Base-by-base conservation (phyloP, 768 basidiomycete species). In the Amanita molliuscula region DNA sequence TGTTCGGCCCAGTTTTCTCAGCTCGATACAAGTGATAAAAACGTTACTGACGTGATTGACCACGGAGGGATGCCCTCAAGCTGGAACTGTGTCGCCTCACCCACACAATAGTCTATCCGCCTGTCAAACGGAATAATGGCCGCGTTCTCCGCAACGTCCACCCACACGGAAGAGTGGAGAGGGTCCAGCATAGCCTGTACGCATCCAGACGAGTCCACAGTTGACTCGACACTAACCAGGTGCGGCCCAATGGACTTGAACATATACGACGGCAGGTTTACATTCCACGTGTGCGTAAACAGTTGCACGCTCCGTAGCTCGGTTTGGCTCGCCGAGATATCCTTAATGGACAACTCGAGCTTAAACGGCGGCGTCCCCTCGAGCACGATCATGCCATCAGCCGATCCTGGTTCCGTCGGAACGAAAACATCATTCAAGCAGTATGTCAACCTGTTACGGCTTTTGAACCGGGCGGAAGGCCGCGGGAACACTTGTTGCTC, bases 81-180 rank as follows among this genome's bases (percentile, higher is more conserved):
- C 61, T 94, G 84, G 74, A 96, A 98, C 55, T 90, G 90, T 7
- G 88, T 74, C 25, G 81, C 73, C 53, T 97, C 92, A 7, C 94
- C 95, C 1, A 89, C 85, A 65, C 96, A 99, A 53, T 87, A 82
- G 59, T 98, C 84, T 56, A 74, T 74, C 50, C 80, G 75, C 50
- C 82, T 71, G 57, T 87, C 85, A 56, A 92, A 79, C 4, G 95
- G 85, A 41, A 91, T 76, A 48, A 99, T 92, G 10, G 89, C 81
- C 7, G 96, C 96, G 1, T 90, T 90, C 65, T 99, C 96, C 2
- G 92, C 89, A n/a, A 98, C 92, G 56, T 97, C 91, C 10, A 93
- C 77, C 84, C 84, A 87, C 34, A 88, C 74, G 15, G 79, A 78
- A 47, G 77, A 74, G 28, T 67, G 66, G 31, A 77, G 62, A 2